Evolutionary conservation across 768 basidiomycete genomes (phyloP), one percentile per base, ranked within the genome.

Genomic region (Paxillus rubicundulus): DNA sequence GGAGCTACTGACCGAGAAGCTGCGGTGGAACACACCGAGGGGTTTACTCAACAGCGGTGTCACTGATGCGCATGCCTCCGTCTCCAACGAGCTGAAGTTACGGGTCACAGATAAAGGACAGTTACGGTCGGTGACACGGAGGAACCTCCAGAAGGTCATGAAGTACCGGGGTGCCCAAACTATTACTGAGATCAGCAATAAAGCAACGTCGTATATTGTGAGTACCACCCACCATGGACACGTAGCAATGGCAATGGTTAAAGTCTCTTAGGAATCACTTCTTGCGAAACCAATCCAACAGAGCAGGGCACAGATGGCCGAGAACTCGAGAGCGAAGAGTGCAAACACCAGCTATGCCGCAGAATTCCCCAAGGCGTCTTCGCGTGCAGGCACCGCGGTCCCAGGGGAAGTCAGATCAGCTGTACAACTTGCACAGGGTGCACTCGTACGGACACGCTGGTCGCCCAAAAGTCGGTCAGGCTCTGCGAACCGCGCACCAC

Each of bases 101-200:
- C 63, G 64, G 7, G 64, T 68, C 27, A 60, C 66, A 37, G 70
- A 76, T 32, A 63, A 69, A 12, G 72, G 75, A 5, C 59, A 77
- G 40, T 59, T 92, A 49, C 76, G 90, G 38, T 74, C 81, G 38
- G 77, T 77, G 65, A 92, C 90, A 20, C 76, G 86, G 51, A 84
- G 82, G 78, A 91, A 89, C 66, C 69, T 92, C 36, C 81, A 85
- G 59, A 91, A 91, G 67, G 76, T 85, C 4, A 70, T 92, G 18
- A 82, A 73, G 47, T 92, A 78, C 65, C 75, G 85, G 47, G 70
- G 74, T 16, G 57, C 62, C 27, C 71, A 72, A 52, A 82, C 82
- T 21, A 59, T 78, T 9, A 52, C 61, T 9, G 73, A 79, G 20
- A 63, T 92, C 21, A 74, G 75, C 49, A 64, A 71, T 55, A 87